A percentile compares a stretch with the other conserved stretches of the same genome.
phyloP scores from a whole-genome alignment of 73 alveolate species.

The Paramecium octaurelia region DNA sequence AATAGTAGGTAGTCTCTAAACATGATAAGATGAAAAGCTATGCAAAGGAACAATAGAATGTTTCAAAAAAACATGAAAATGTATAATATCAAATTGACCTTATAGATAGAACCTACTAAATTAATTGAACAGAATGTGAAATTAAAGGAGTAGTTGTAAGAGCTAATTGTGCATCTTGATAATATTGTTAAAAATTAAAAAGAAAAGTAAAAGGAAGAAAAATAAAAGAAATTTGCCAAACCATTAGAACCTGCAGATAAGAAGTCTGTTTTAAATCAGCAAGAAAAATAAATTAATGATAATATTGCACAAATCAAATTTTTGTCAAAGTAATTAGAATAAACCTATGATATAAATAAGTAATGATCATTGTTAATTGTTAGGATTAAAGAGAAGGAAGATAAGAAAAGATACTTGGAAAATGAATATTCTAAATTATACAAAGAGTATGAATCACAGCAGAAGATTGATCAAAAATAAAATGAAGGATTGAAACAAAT shows the following conservation, averaged over 20 bases:
- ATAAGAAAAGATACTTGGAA: not conserved
- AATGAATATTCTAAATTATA: not conserved
- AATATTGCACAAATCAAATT: not conserved
- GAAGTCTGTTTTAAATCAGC: not conserved
- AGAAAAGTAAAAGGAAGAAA: not conserved
- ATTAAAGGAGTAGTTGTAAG: not conserved
- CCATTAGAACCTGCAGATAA: not conserved
- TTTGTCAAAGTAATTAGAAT: not conserved
- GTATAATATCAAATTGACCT: not conserved
- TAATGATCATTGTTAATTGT: not conserved
- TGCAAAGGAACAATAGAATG: conserved; percentile 1
- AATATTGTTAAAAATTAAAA: conserved; percentile 17
- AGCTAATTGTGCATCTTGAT: conserved; percentile 4
- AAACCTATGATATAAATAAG: not conserved
- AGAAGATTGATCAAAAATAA: not conserved
- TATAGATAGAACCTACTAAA: not conserved
- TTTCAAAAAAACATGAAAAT: not conserved
- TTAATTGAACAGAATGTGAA: not conserved
- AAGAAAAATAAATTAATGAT: not conserved
- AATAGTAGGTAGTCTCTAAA: not conserved
- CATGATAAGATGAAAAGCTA: conserved; percentile 5
- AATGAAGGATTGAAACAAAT: conserved; percentile 4
- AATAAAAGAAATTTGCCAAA: not conserved
- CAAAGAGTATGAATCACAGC: not conserved
- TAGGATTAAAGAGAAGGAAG: conserved; percentile 20